Evolutionary conservation across 192 early-diverging fungal genomes (phyloP).

Genomic region (Entomortierella beljakovae): DNA sequence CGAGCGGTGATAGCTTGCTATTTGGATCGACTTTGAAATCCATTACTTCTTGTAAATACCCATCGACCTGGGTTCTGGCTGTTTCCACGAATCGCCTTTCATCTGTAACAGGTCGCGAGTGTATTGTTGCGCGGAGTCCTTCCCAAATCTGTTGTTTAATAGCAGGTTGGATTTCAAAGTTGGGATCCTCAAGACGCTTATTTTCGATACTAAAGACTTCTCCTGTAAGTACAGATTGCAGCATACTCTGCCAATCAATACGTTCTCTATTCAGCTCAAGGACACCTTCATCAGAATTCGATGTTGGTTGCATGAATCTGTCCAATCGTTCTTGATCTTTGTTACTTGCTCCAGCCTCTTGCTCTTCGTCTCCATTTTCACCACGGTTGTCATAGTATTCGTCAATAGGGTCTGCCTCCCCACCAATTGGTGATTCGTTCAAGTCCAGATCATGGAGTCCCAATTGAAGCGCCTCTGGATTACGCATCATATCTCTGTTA

Average conservation of each 20-base stretch:
- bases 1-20: conserved; percentile 53
- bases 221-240: conserved; percentile 82
- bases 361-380: conserved; percentile 8
- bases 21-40: conserved; percentile 64
- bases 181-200: conserved; percentile 69
- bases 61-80: conserved; percentile 68
- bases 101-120: conserved; percentile 68
- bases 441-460: conserved; percentile 22
- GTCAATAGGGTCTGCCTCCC: conserved; percentile 32
- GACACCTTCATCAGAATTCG: conserved; percentile 43
- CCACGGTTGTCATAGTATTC: conserved; percentile 44
- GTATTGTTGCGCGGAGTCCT: conserved; percentile 72
- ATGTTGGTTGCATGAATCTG: conserved; percentile 50
- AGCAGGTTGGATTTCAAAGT: conserved; percentile 40
- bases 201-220: conserved; percentile 90
- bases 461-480: conserved; percentile 8
- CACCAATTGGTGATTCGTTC: conserved; percentile 3
- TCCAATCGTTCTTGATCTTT: conserved; percentile 53
- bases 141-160: conserved; percentile 77
- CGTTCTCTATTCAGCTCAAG: conserved; percentile 66
- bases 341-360: conserved; percentile 3
- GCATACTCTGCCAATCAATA: conserved; percentile 88
- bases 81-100: conserved; percentile 78
- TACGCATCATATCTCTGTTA: conserved; percentile 20
- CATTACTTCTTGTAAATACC: conserved; percentile 69